These are phyloP conservation scores for Scalesia atractyloides DNA, from an alignment of 129 eudicot genomes.

Conservation along the genomic window DNA sequence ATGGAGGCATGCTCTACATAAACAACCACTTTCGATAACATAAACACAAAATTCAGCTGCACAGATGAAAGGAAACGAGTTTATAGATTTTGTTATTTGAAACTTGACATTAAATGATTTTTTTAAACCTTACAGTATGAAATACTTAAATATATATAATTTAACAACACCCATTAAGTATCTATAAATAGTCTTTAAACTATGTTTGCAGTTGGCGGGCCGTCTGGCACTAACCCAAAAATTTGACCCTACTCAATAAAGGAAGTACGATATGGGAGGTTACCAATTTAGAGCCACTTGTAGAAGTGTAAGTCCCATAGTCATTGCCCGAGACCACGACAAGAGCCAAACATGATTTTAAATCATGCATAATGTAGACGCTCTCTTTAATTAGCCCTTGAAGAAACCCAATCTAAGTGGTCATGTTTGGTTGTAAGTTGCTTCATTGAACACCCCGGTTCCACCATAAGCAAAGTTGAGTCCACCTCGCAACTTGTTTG, in stretches of 20 bases:
- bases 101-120: too few relatives aligned
- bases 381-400: slow-evolving; percentile 39
- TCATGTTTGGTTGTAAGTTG: slow-evolving; percentile 64
- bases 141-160: too few relatives aligned
- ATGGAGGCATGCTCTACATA: slow-evolving; percentile 52
- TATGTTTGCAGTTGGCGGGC: too few relatives aligned
- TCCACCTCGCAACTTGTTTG: slow-evolving; percentile 27
- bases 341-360: slow-evolving; percentile 59
- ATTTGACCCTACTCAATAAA: background rate
- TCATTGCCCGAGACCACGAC: slow-evolving; percentile 77
- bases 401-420: slow-evolving; percentile 61
- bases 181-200: background rate
- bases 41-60: background rate
- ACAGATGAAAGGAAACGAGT: too few relatives aligned
- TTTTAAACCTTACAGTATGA: too few relatives aligned
- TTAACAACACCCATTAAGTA: background rate
- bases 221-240: too few relatives aligned
- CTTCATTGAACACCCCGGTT: slow-evolving; percentile 73
- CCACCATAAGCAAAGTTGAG: too few relatives aligned
- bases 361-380: slow-evolving; percentile 47
- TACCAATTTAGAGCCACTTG: slow-evolving; percentile 60
- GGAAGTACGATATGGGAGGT: background rate
- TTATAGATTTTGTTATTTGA: too few relatives aligned
- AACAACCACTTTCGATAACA: background rate
- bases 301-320: slow-evolving; percentile 37